phyloP scores from a whole-genome alignment of 1,284 basidiomycete genomes.

The Sporisorium iseilematis-ciliati region DNA sequence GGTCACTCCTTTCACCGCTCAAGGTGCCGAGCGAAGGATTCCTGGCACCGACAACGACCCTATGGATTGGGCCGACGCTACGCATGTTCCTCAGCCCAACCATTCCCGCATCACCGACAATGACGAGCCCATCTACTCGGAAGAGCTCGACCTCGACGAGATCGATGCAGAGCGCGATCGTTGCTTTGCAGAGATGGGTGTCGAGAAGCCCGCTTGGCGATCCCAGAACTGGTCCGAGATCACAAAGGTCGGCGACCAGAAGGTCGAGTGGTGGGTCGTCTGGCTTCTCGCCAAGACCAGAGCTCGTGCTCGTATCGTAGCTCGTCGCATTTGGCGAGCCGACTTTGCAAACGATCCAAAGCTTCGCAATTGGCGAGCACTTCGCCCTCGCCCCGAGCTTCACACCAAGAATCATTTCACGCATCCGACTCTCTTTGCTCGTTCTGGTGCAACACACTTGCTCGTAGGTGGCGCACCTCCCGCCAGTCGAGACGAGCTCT shows the following conservation, averaged over 20 bases:
- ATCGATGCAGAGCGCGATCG: conserved; percentile 49
- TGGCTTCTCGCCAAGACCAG: conserved; percentile 46
- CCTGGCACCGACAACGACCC: conserved; percentile 50
- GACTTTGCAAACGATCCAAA: conserved; percentile 23
- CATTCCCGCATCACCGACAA: conserved; percentile 22
- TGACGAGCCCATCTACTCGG: conserved; percentile 50
- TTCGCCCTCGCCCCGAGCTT: conserved; percentile 41
- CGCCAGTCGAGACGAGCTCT: conserved; percentile 27
- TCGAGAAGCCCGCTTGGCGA: conserved; percentile 39
- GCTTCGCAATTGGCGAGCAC: conserved; percentile 30
- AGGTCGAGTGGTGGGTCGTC: conserved; percentile 50
- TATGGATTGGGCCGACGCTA: conserved; percentile 46
- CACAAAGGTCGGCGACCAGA: conserved; percentile 44
- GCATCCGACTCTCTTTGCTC: conserved; percentile 55
- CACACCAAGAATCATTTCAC: conserved; percentile 56
- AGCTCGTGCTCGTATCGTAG: conserved; percentile 42
- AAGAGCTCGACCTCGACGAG: conserved; percentile 50
- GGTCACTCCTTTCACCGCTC: conserved; percentile 34
- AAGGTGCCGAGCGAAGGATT: conserved; percentile 23
- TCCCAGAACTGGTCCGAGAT: conserved; percentile 47
- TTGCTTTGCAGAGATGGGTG: conserved; percentile 52
- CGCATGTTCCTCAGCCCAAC: conserved; percentile 25
- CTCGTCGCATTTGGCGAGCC: conserved; percentile 42
- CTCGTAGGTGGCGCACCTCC: conserved; percentile 48
- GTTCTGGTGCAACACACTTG: conserved; percentile 47